Base-by-base conservation (phyloP, 768 basidiomycete species). In the Tulasnella sp. region DNA sequence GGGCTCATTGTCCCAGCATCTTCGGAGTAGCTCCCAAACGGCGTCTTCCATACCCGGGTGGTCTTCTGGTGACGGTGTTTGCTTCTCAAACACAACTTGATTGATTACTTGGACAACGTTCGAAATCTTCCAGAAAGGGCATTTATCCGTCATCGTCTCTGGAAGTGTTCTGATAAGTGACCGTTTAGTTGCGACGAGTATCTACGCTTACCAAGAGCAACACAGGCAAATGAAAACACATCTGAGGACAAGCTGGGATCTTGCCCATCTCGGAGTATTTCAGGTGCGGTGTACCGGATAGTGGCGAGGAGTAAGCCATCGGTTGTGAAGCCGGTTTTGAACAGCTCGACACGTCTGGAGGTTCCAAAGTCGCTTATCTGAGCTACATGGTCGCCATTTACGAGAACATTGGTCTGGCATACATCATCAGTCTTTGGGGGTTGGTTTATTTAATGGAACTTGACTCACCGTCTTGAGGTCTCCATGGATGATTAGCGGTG, bases 391-490 rank as follows among this genome's bases (percentile, higher is more conserved):
- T 48, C 9, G 31, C 44, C 41, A 22, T 0, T 48, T 9, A 75
- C 41, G 14, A 75, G 24, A 28, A 75, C 31, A 34, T 75, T 75
- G 5, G 40, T 7, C 74, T 75, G 24, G 46, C 2, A 31, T 40
- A 22, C n/a, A 34, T 7, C 16, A 12, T 75, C 34, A 75, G 31
- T 7, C 54, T 24, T n/a, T 8, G 54, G n/a, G 0, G 24, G 12
- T 42, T 18, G 16, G 46, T 48, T 42, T 5, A 42, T 41, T n/a
- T 48, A 24, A 75, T 40, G 40, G 5, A 31, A 28, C 64, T n/a
- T 11, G 37, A 81, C 82, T 41, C 34, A 82, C 82, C 12, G 64
- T 69, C 75, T 81, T 81, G 37, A 82, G 41, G 44, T 81, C 82
- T 18, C 82, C 82, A 54, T 82, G 82, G 22, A 82, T 77, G 18